A percentile compares a stretch with the other conserved stretches of the same genome.
phyloP scores from a whole-genome alignment of 1,284 basidiomycete species.

The Pseudomicrostroma phylloplanum region DNA sequence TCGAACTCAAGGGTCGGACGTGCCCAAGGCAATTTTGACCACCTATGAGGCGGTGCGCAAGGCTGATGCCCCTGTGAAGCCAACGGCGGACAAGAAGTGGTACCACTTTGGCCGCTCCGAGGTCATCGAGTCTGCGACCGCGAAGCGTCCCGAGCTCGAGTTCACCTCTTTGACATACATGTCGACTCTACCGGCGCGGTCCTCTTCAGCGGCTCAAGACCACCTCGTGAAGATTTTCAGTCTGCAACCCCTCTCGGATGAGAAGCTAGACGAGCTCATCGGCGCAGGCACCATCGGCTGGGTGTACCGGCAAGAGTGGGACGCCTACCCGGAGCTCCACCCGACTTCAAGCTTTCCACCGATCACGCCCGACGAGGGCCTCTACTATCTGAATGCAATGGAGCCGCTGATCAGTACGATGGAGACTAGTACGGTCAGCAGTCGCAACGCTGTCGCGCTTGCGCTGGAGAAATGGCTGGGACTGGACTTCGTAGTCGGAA shows the following conservation, averaged over 20 bases:
- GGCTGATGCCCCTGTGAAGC: slow-evolving; percentile 9
- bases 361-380: slow-evolving; percentile 65
- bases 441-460: slow-evolving; percentile 61
- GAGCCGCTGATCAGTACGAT: slow-evolving; percentile 62
- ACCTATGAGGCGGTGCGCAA: slow-evolving; percentile 31
- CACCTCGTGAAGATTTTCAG: slow-evolving; percentile 65
- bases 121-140: not conserved
- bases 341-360: slow-evolving; percentile 67
- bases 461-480: slow-evolving; percentile 38
- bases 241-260: slow-evolving; percentile 60
- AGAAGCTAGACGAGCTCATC: slow-evolving; percentile 58
- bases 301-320: slow-evolving; percentile 70
- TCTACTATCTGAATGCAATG: slow-evolving; percentile 84
- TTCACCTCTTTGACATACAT: slow-evolving; percentile 89
- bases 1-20: slow-evolving; percentile 52
- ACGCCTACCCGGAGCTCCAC: slow-evolving; percentile 59
- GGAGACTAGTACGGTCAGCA: slow-evolving; percentile 82
- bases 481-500: slow-evolving; percentile 23
- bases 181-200: slow-evolving; percentile 55
- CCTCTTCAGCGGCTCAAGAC: slow-evolving; percentile 25
- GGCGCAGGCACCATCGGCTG: slow-evolving; percentile 55
- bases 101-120: not conserved
- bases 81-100: not conserved
- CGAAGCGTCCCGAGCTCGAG: slow-evolving; percentile 55
- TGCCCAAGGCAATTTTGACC: slow-evolving; percentile 70